Evolutionary conservation across 164 flowering plant species (phyloP), one percentile per base, ranked within the genome.

Genomic region (Sextonia rubra): DNA sequence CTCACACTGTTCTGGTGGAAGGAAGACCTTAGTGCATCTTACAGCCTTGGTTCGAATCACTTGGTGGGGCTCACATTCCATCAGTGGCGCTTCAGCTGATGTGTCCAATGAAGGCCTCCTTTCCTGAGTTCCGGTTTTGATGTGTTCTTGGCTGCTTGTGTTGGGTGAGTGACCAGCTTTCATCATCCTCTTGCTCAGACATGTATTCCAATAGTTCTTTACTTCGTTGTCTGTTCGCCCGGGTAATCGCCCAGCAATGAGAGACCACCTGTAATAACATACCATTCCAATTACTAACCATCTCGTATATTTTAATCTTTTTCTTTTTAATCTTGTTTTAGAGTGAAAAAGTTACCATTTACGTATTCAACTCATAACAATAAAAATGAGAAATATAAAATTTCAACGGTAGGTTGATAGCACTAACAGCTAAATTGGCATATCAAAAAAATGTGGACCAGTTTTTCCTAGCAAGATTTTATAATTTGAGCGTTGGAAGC

Each of bases 151-250:
- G 44, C 3, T 64, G 67, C 17, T 64, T 9, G 30, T 29, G 22
- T 61, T 61, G 12, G 60, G 15, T 2, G 47, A 27, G 7, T 66
- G 64, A 18, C 60, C n/a, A n/a, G n/a, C 69, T 64, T 83, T 74
- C 3, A 80, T 71, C 3, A 80, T 3, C 75, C 75, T 80, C 72
- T 80, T 84, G 0, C 71, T 71, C 23, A 80, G 68, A 8, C 63
- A 80, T 58, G 86, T 84, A 70, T 82, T 82, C 86, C 86, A 84
- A 22, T 84, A 84, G 64, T 84, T 83, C 69, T 83, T 83, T 27
- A 83, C 81, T 79, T 83, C 86, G 75, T 81, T 83, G 82, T 83
- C 84, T 74, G 86, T 83, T 81, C 82, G 81, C 62, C 86, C 86
- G 6, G 84, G 86, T 64, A 83, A 78, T 73, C 86, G 72, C 6